These are phyloP conservation scores for Trichosporon faecale DNA, from an alignment of 1,284 basidiomycete genomes.

Conservation along the genomic window DNA sequence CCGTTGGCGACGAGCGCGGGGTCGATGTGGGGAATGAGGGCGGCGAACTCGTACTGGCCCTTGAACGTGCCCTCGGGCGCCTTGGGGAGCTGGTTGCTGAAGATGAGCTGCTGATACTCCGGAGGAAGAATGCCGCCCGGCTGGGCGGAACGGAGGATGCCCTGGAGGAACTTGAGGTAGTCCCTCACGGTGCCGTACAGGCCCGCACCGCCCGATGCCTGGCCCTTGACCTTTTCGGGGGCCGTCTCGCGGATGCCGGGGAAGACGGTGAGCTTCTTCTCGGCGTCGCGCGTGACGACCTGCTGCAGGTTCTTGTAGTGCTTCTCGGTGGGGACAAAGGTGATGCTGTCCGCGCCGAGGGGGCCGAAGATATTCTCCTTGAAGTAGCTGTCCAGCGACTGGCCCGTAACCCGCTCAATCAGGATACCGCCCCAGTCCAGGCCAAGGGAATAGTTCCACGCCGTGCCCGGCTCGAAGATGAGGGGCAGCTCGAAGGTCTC, in stretches of 20 bases:
- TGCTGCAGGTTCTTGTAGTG: constrained; percentile 15
- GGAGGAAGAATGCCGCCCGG: constrained; percentile 26
- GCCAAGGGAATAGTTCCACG: constrained; percentile 34
- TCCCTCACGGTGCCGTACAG: constrained; percentile 41
- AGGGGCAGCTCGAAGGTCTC: constrained; percentile 26
- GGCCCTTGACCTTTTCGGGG: constrained; percentile 64
- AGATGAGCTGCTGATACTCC: constrained; percentile 30
- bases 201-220: constrained; percentile 41
- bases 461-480: constrained; percentile 38
- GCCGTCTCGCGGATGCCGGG: constrained; percentile 47
- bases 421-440: constrained; percentile 47
- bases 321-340: constrained; percentile 33
- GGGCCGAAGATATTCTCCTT: constrained; percentile 42
- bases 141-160: constrained; percentile 22
- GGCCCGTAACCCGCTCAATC: constrained; percentile 38
- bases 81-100: constrained; percentile 24
- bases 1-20: neutral
- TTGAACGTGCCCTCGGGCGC: constrained; percentile 19
- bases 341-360: constrained; percentile 31
- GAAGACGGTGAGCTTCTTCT: constrained; percentile 12
- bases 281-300: constrained; percentile 10
- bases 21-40: constrained; percentile 16
- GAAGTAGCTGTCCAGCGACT: constrained; percentile 40
- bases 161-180: constrained; percentile 39
- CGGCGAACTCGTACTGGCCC: constrained; percentile 20